Base-by-base conservation (phyloP, 1,139 yeast genomes). In the Protomyces macrosporus region DNA sequence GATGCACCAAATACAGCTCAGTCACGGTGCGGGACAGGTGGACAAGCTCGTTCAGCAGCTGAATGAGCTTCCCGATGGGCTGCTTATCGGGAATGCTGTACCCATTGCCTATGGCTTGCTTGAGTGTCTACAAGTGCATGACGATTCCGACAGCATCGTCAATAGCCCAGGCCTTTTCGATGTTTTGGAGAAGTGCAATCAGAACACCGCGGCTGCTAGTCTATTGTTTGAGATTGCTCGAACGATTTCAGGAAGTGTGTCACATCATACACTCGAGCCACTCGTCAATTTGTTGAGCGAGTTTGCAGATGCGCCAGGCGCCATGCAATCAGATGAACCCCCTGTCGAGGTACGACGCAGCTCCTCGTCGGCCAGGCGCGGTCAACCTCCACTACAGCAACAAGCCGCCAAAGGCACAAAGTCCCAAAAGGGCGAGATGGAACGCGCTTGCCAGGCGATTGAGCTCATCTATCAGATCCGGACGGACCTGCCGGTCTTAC, bases 271-370 rank as follows among this genome's bases (percentile, higher is more conserved):
- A 70, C 87, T 83, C 69, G 82, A 86, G 81, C 79, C 82, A 68
- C 65, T 74, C 16, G 76, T 90, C 52, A 91, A 90, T 0, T 75
- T 88, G 33, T 75, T 89, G 53, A 96, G 89, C 72, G 96, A 88
- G 68, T 80, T 90, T 33, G 88, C 95, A 0, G 87, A 91, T 0
- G 83, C 86, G 55, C 96, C 96, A 2, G 90, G 53, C n/a, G 53
- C 63, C 5, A 69, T 69, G 10, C 55, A 64, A 6, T 65, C 63
- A 7, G 67, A 68, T 64, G 69, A 68, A 45, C 68, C 52, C 14
- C 53, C n/a, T n/a, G 53, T 56, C 7, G 56, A 51, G 4, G 10
- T 42, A 3, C 45, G 52, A 2, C 40, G 45, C 35, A 40, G 35
- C 16, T 39, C 45, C 9, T 36, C 52, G 23, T 37, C 45, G 7